A percentile compares a stretch with the other conserved stretches of the same genome.
Conservation (phyloP, 495 filamentous ascomycete genomes). For the Podospora conica region DNA sequence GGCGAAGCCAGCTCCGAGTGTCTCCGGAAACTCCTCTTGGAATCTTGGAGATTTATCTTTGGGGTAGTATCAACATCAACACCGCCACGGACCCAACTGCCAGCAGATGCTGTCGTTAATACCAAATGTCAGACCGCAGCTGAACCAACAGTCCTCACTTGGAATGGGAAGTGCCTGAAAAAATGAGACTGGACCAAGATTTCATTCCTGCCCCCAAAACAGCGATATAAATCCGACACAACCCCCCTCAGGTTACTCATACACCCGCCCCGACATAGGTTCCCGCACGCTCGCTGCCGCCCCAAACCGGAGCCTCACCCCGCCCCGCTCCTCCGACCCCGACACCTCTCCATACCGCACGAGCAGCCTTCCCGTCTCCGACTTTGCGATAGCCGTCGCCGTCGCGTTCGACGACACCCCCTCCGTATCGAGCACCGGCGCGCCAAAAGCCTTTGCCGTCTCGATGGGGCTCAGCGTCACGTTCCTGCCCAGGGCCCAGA, state of each 20-base stretch:
- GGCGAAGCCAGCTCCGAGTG: no score
- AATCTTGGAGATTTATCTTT: no score
- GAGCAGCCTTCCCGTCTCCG: not conserved
- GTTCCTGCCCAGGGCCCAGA: conserved; percentile 3
- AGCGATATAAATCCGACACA: no score
- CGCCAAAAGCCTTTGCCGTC: conserved; percentile 8
- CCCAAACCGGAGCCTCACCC: not conserved
- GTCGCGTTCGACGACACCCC: not conserved
- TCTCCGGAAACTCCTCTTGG: not conserved
- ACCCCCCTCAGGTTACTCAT: not conserved
- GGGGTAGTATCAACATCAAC: no score
- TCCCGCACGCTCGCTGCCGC: not conserved
- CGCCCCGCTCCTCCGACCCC: not conserved
- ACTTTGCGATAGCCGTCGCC: not conserved
- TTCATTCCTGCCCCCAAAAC: no score
- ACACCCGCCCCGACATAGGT: not conserved
- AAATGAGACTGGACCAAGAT: no score
- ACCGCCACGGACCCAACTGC: no score
- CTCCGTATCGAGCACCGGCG: not conserved
- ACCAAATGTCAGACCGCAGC: not conserved
- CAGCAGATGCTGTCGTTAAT: not conserved
- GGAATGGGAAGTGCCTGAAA: not conserved
- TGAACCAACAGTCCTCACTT: not conserved
- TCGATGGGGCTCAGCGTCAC: conserved; percentile 10
- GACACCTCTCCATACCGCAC: not conserved